Percentiles rank a stretch among this genome's conserved stretches.
These are phyloP conservation scores for Sclerotiophoma versabilis DNA, from an alignment of 2,329 filamentous ascomycete species.

Conservation along the genomic window DNA sequence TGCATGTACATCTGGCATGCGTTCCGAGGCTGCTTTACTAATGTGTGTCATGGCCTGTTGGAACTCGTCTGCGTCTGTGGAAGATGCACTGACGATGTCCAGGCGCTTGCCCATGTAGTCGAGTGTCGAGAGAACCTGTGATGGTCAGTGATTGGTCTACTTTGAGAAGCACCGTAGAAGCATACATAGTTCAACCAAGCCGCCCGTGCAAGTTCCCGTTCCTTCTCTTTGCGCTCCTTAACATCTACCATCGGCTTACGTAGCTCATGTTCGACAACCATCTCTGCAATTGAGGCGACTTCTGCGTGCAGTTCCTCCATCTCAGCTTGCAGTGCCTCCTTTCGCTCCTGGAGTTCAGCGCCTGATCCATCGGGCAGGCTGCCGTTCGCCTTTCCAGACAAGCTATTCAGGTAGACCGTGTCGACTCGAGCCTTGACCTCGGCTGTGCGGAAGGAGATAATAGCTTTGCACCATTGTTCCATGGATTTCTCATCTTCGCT, in stretches of 20 bases:
- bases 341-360: constrained; percentile 59
- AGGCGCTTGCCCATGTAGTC: constrained; percentile 52
- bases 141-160: constrained; percentile 11
- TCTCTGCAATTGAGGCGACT: constrained; percentile 72
- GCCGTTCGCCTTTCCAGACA: constrained; percentile 17
- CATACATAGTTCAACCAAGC: constrained; percentile 55
- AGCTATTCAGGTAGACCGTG: constrained; percentile 60
- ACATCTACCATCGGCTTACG: constrained; percentile 64
- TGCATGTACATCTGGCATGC: constrained; percentile 28
- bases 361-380: constrained; percentile 22
- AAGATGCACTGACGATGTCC: constrained; percentile 33
- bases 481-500: constrained; percentile 62
- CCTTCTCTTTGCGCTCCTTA: constrained; percentile 46
- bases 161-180: neutral
- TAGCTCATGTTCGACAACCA: constrained; percentile 73
- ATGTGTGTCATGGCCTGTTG: constrained; percentile 44
- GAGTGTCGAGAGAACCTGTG: constrained; percentile 49
- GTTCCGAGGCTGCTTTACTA: constrained; percentile 32
- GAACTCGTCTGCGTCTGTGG: constrained; percentile 36
- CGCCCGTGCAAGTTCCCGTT: constrained; percentile 44
- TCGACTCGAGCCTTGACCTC: constrained; percentile 56
- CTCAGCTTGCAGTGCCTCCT: constrained; percentile 66
- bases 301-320: constrained; percentile 74
- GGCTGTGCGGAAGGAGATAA: constrained; percentile 50
- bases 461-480: constrained; percentile 61